A percentile compares a stretch with the other conserved stretches of the same genome.
Evolutionary conservation across 352 stramenopile species (phyloP).

Genomic region (Pythium sukuiense): DNA sequence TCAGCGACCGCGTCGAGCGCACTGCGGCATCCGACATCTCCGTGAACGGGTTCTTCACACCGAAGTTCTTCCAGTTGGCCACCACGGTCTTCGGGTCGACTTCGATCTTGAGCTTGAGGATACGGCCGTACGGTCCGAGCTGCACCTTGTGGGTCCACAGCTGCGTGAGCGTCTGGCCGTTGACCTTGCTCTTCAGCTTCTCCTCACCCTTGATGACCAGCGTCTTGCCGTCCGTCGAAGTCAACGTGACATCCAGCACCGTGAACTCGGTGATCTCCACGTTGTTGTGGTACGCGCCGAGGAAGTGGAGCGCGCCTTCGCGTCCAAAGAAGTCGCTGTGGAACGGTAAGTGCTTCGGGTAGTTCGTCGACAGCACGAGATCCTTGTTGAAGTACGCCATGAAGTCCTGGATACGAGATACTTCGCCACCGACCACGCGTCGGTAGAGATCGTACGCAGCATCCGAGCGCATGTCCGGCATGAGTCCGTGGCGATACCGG

Average conservation of each 20-base stretch:
- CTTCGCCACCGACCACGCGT: constrained; percentile 60
- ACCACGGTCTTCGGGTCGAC: constrained; percentile 71
- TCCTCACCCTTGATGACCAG: constrained; percentile 77
- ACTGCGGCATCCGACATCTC: constrained; percentile 78
- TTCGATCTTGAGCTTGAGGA: constrained; percentile 78
- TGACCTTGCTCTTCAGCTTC: constrained; percentile 82
- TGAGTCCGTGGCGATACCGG: constrained; percentile 62
- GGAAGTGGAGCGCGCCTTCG: constrained; percentile 78
- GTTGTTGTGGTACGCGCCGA: constrained; percentile 72
- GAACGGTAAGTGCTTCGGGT: constrained; percentile 78
- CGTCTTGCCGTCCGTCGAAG: constrained; percentile 59
- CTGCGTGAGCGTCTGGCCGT: constrained; percentile 66
- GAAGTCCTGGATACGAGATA: constrained; percentile 54
- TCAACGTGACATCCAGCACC: constrained; percentile 62
- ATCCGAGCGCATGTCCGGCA: constrained; percentile 78
- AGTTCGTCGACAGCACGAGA: constrained; percentile 82
- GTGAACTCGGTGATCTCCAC: constrained; percentile 80
- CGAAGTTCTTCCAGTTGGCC: constrained; percentile 80
- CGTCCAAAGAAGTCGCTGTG: constrained; percentile 84
- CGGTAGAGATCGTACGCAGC: constrained; percentile 79
- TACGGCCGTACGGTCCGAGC: constrained; percentile 79
- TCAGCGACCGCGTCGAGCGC: constrained; percentile 79
- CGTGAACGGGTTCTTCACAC: constrained; percentile 76
- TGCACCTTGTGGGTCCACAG: constrained; percentile 74
- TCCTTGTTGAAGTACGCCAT: constrained; percentile 90